Percentiles rank a stretch among this genome's conserved stretches.
Evolutionary conservation across 2,329 filamentous ascomycete species (phyloP).

Genomic region (Lachnellula subtilissima): DNA sequence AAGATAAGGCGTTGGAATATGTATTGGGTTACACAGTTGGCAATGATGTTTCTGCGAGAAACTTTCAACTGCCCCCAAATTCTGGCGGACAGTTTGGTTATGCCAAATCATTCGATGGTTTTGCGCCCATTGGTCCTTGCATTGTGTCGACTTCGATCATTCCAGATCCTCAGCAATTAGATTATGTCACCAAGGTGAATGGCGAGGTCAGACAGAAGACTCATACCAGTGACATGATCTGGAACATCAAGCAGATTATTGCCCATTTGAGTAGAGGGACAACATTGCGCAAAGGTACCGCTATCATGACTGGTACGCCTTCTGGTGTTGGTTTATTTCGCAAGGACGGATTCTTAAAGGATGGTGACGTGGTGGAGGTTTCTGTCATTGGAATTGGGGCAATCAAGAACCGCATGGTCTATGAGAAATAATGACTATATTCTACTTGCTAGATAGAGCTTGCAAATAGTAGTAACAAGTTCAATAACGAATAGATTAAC

Average conservation of each 20-base stretch:
- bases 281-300: slow-evolving; percentile 41
- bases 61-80: slow-evolving; percentile 47
- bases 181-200: slow-evolving; percentile 39
- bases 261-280: slow-evolving; percentile 42
- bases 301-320: slow-evolving; percentile 17
- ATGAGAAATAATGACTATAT: neutral
- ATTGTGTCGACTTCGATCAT: slow-evolving; percentile 31
- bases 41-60: slow-evolving; percentile 51
- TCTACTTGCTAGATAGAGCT: too few relatives aligned
- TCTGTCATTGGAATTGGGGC: slow-evolving; percentile 3
- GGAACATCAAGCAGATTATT: slow-evolving; percentile 41
- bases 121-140: slow-evolving; percentile 38
- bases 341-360: slow-evolving; percentile 2
- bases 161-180: slow-evolving; percentile 11
- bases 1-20: slow-evolving; percentile 11
- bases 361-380: slow-evolving; percentile 10
- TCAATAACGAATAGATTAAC: too few relatives aligned
- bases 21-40: slow-evolving; percentile 39
- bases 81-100: slow-evolving; percentile 39
- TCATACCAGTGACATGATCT: slow-evolving; percentile 43
- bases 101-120: slow-evolving; percentile 41
- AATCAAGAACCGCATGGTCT: slow-evolving; percentile 3
- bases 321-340: slow-evolving; percentile 3
- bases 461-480: too few relatives aligned
- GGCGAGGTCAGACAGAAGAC: slow-evolving; percentile 40